Conservation (phyloP, 768 basidiomycete genomes). For the Lentinus brumalis region DNA sequence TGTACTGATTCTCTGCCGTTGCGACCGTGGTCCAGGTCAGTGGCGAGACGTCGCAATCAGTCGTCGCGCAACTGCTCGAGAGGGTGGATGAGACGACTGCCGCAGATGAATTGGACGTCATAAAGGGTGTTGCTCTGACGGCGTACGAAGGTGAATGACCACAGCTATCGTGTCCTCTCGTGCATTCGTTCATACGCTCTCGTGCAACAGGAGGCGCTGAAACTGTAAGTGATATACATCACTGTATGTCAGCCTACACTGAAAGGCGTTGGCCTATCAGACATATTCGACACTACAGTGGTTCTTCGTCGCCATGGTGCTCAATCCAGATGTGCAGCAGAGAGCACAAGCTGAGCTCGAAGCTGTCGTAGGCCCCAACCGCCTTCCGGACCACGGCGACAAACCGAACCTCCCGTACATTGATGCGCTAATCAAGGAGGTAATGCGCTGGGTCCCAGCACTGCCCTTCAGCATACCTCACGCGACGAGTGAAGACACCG, state of each 20-base stretch:
- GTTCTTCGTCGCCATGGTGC: constrained; percentile 8
- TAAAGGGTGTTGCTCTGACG: neutral
- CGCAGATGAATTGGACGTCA: neutral
- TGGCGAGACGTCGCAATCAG: neutral
- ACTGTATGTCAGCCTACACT: neutral
- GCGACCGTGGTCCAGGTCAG: neutral
- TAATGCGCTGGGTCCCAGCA: constrained; percentile 12
- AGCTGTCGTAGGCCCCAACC: constrained; percentile 7
- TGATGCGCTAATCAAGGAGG: constrained; percentile 13
- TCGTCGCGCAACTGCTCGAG: neutral
- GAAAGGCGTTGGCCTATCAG: constrained; percentile 2
- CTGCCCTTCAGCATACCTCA: constrained; percentile 26
- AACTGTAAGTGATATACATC: constrained; percentile 4
- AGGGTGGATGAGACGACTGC: neutral
- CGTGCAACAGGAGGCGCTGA: constrained; percentile 13
- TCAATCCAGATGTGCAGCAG: constrained; percentile 7
- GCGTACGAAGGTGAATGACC: neutral
- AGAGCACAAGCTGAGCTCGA: constrained; percentile 17
- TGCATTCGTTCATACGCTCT: too few species aligned
- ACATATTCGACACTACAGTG: constrained; percentile 18
- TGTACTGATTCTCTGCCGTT: too few species aligned
- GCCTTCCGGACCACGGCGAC: constrained; percentile 12
- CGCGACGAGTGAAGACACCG: constrained; percentile 27
- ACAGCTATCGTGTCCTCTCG: neutral
- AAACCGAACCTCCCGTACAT: constrained; percentile 8